Evolutionary conservation across 768 basidiomycete species (phyloP).

Genomic region (Xerocomellus dryophilus): DNA sequence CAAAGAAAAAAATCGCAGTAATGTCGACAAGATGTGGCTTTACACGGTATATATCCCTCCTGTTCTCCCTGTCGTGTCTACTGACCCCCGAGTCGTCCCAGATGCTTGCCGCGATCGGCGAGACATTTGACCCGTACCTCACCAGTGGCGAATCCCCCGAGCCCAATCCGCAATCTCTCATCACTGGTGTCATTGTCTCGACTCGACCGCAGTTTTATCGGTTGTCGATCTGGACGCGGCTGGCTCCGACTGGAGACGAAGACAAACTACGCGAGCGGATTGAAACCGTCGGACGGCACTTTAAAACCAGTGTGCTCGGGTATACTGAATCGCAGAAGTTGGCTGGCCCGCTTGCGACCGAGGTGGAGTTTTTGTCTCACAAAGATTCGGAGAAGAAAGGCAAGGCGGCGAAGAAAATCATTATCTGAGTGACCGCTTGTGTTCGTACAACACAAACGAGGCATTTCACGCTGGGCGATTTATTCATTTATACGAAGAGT

Average conservation of each 20-base stretch:
- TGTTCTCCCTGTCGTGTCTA: not conserved
- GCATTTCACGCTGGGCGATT: constrained; percentile 25
- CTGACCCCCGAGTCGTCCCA: constrained; percentile 33
- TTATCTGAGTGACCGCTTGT: constrained; percentile 45
- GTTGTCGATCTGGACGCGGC: constrained; percentile 95
- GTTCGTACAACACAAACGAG: constrained; percentile 15
- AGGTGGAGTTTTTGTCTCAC: constrained; percentile 93
- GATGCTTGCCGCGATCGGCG: constrained; percentile 99
- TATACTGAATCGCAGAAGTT: constrained; percentile 71
- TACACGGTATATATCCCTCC: constrained; percentile 67
- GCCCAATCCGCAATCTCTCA: constrained; percentile 54
- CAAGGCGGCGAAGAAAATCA: constrained; percentile 75
- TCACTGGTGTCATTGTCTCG: constrained; percentile 94
- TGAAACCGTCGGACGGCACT: constrained; percentile 81
- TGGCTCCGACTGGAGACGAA: constrained; percentile 58
- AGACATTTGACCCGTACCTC: constrained; percentile 92
- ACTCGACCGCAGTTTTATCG: constrained; percentile 95
- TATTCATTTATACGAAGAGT: constrained; percentile 31
- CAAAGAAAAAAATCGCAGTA: constrained; percentile 81
- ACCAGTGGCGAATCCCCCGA: constrained; percentile 43
- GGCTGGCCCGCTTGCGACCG: constrained; percentile 84
- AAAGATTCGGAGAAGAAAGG: constrained; percentile 96
- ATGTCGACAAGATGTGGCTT: constrained; percentile 96
- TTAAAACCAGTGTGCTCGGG: constrained; percentile 88
- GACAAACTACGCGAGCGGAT: constrained; percentile 75